Conservation (phyloP, 2,329 filamentous ascomycete species). For the Ophiocordyceps camponoti-leonardi region DNA sequence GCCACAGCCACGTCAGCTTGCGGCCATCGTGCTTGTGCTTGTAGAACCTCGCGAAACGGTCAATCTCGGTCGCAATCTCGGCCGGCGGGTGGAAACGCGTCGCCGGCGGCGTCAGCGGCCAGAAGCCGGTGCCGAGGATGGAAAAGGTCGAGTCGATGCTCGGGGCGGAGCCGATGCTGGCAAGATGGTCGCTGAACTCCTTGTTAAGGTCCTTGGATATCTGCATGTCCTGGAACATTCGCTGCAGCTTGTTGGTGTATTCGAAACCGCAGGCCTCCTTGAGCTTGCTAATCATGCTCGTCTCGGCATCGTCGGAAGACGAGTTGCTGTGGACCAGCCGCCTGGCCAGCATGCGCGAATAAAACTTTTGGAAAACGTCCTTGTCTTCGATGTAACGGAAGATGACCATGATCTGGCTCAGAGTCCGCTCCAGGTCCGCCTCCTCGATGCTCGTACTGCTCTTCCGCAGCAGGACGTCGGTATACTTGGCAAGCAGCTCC, state of each 20-base stretch:
- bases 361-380: constrained; percentile 99
- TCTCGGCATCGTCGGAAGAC: constrained; percentile 92
- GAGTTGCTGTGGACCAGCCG: constrained; percentile 90
- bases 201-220: constrained; percentile 94
- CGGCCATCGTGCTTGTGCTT: constrained; percentile 91
- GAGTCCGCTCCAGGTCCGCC: constrained; percentile 73
- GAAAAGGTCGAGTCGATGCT: constrained; percentile 75
- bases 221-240: constrained; percentile 99
- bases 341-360: constrained; percentile 89
- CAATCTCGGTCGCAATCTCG: constrained; percentile 72
- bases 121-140: constrained; percentile 90
- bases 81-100: constrained; percentile 79
- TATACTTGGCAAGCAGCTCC: constrained; percentile 88
- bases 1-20: constrained; percentile 96
- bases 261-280: constrained; percentile 98
- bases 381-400: constrained; percentile 99
- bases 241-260: constrained; percentile 97
- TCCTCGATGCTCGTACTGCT: constrained; percentile 87
- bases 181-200: constrained; percentile 64
- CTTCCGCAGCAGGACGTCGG: constrained; percentile 83
- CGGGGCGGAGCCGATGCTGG: constrained; percentile 40
- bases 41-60: constrained; percentile 83
- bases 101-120: constrained; percentile 75
- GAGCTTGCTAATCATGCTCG: constrained; percentile 97
- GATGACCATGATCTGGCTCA: constrained; percentile 93